phyloP scores from a whole-genome alignment of 257 asterid species.

The Perilla frutescens region DNA sequence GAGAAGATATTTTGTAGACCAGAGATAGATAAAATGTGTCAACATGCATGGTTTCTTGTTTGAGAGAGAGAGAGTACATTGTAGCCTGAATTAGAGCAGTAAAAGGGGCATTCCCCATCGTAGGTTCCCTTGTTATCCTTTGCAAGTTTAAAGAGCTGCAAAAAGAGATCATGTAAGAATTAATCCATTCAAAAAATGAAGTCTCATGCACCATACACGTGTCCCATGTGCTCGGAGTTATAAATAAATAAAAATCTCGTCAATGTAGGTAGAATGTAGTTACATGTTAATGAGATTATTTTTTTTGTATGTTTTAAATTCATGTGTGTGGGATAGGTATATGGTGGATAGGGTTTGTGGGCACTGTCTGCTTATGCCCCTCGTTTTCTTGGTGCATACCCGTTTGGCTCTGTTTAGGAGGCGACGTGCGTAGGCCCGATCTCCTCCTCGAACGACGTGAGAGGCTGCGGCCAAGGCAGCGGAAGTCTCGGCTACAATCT shows the following conservation, averaged over 20 bases:
- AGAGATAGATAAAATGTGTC: too few species aligned
- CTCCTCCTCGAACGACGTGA: conserved; percentile 48
- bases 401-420: conserved; percentile 52
- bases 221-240: neutral
- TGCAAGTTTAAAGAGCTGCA: conserved; percentile 71
- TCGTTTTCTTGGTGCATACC: conserved; percentile 31
- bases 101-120: conserved; percentile 94
- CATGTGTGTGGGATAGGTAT: too few species aligned
- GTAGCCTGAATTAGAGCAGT: conserved; percentile 85
- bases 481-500: conserved; percentile 78
- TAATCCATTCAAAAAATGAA: too few species aligned
- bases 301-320: too few species aligned
- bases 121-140: conserved; percentile 67
- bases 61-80: conserved; percentile 44
- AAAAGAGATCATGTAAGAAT: neutral
- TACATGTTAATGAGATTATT: too few species aligned
- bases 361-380: too few species aligned
- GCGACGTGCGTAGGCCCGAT: conserved; percentile 49
- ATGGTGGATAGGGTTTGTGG: too few species aligned
- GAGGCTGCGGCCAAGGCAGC: conserved; percentile 84
- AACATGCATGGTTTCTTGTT: too few species aligned
- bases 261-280: too few species aligned
- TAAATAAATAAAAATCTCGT: too few species aligned
- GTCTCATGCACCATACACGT: too few species aligned
- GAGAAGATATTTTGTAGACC: too few species aligned